Percentiles rank a stretch among this genome's conserved stretches.
Conservation (phyloP, 768 basidiomycete species). For the Tulasnella sp. region DNA sequence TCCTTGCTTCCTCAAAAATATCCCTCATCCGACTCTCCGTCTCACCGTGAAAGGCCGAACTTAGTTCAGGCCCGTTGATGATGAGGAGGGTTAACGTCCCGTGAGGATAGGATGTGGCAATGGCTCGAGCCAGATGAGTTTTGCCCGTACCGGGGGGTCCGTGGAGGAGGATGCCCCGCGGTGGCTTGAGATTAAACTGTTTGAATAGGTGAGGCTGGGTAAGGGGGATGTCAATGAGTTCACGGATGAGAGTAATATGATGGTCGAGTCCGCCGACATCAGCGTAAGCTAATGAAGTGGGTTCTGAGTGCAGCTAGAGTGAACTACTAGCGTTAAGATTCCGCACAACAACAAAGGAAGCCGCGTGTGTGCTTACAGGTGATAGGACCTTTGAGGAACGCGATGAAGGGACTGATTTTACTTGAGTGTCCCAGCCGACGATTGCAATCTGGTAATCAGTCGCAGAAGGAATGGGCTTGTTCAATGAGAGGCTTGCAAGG, state of each 20-base stretch:
- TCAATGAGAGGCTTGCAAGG: slow-evolving; percentile 32
- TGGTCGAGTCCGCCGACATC: slow-evolving; percentile 79
- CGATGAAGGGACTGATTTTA: slow-evolving; percentile 31
- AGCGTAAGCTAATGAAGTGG: slow-evolving; percentile 39
- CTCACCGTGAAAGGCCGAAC: slow-evolving; percentile 94
- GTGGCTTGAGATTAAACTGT: slow-evolving; percentile 84
- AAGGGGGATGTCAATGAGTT: slow-evolving; percentile 78
- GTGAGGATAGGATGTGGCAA: slow-evolving; percentile 52
- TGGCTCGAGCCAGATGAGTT: slow-evolving; percentile 89
- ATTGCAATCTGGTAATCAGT: slow-evolving; percentile 42
- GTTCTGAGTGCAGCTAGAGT: slow-evolving; percentile 26
- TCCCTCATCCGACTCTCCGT: slow-evolving; percentile 85
- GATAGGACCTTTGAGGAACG: slow-evolving; percentile 14
- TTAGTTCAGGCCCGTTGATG: slow-evolving; percentile 91
- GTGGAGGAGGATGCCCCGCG: slow-evolving; percentile 88
- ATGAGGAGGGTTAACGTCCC: slow-evolving; percentile 49
- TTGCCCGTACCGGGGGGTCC: slow-evolving; percentile 98
- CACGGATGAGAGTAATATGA: slow-evolving; percentile 77
- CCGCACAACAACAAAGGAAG: not conserved
- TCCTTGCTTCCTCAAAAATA: slow-evolving; percentile 76
- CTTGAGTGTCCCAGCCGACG: slow-evolving; percentile 56
- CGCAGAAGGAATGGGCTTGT: slow-evolving; percentile 39
- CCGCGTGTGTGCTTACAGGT: too few relatives aligned
- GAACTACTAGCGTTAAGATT: too few relatives aligned
- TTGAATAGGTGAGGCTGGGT: slow-evolving; percentile 70